A percentile compares a stretch with the other conserved stretches of the same genome.
Conservation (phyloP, 2,329 filamentous ascomycete species). For the Scedosporium apiospermum region DNA sequence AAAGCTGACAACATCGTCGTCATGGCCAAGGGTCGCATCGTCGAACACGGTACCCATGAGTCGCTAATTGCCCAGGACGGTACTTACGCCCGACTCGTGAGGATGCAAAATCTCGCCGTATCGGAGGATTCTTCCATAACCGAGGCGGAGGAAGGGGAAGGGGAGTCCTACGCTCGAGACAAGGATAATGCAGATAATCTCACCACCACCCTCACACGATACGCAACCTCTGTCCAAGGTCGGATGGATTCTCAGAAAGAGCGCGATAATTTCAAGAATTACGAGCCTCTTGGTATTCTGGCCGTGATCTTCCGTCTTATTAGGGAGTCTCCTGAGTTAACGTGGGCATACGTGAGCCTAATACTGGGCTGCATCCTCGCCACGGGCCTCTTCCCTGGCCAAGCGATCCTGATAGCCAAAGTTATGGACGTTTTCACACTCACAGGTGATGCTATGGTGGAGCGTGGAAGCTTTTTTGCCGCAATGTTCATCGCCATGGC, state of each 20-base stretch:
- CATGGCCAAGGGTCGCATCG: constrained; percentile 45
- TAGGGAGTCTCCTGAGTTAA: constrained; percentile 26
- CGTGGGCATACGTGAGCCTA: constrained; percentile 24
- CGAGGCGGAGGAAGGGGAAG: constrained; percentile 1
- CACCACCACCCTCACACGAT: not conserved
- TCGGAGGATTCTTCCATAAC: constrained; percentile 6
- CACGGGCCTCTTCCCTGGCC: constrained; percentile 23
- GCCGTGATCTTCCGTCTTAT: constrained; percentile 22
- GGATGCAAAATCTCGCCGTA: constrained; percentile 27
- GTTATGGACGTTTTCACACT: constrained; percentile 28
- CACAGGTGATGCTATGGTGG: constrained; percentile 15
- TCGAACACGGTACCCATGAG: constrained; percentile 55
- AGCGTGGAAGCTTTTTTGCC: constrained; percentile 39
- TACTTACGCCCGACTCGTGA: constrained; percentile 42
- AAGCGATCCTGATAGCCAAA: constrained; percentile 31
- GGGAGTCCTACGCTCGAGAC: constrained; percentile 4
- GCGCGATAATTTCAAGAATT: constrained; percentile 25
- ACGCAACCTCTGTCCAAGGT: constrained; percentile 17
- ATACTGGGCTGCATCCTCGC: constrained; percentile 19
- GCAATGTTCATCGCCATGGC: constrained; percentile 49
- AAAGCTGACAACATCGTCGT: constrained; percentile 59
- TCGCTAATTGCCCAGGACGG: constrained; percentile 38
- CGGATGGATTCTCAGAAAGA: constrained; percentile 24
- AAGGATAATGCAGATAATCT: constrained; percentile 10
- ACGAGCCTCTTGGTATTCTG: constrained; percentile 21